Evolutionary conservation across 2,329 filamentous ascomycete species (phyloP).

Genomic region (Talaromyces sp.): DNA sequence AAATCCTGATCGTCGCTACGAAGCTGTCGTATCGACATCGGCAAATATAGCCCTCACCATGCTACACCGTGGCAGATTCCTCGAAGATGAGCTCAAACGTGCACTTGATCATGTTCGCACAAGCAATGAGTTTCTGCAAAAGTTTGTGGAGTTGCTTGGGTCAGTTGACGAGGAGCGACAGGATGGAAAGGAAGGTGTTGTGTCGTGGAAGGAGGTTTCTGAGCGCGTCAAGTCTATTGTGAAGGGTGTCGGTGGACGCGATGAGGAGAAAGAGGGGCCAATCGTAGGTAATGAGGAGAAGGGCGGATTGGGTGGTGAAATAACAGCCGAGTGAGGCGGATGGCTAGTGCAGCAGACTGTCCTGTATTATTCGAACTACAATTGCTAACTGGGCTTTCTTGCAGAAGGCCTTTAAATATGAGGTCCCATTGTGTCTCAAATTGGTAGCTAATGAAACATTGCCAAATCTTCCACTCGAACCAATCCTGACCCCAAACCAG

Average conservation of each 20-base stretch:
- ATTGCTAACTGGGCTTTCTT: too few species aligned
- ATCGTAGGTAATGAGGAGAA: neutral
- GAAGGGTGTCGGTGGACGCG: neutral
- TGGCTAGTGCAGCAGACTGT: neutral
- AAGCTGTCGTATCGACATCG: neutral
- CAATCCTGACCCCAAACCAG: constrained; percentile 64
- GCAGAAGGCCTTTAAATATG: neutral
- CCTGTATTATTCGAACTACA: neutral
- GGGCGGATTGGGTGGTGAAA: neutral
- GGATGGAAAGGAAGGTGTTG: neutral
- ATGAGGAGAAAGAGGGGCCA: neutral
- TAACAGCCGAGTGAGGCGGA: too few species aligned
- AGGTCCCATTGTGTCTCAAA: too few species aligned
- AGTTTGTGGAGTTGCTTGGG: neutral
- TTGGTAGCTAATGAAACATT: constrained; percentile 21
- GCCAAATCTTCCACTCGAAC: constrained; percentile 66
- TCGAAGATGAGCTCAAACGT: constrained; percentile 3
- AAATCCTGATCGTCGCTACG: neutral
- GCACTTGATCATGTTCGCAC: neutral
- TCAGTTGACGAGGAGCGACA: neutral
- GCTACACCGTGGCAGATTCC: constrained; percentile 6
- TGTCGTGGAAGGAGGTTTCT: neutral
- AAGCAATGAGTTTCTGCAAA: constrained; percentile 1
- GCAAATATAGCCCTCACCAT: constrained; percentile 9
- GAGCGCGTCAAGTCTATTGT: neutral